Evolutionary conservation across 2,329 filamentous ascomycete genomes (phyloP), one percentile per base, ranked within the genome.

Genomic region (Diatrype stigma): DNA sequence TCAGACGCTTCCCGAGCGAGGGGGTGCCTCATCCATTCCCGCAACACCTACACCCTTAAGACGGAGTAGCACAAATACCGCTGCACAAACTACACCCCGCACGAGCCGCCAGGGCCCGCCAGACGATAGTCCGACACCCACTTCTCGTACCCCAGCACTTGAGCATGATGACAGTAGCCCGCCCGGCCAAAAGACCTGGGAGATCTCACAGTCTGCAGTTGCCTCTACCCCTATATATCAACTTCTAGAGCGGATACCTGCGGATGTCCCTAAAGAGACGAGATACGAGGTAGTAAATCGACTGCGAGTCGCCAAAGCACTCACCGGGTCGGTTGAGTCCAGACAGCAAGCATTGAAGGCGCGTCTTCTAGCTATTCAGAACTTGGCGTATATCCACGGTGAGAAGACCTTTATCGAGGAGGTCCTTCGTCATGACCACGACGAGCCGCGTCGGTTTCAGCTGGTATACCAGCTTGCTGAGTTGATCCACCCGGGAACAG

Each of bases 391-490:
- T 66, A 89, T 97, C 49, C 87, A 95, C 59, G 79, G 80, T 2
- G 95, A 99, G 63, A 73, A 80, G 3, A 82, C 84, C n/a, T 96
- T 99, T 61, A 78, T 91, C 42, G 87, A 93, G 56, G 93, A 90
- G 67, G 82, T 96, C 40, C 78, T 96, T 47, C 89, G 89, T 57
- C 86, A 92, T 59, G 95, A 99, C 64, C 82, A 84, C 35, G 93
- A 97, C 62, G 90, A 96, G 68, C 91, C 92, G 2, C 86, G 92
- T 53, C 84, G 90, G 47, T 87, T 91, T 56, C 94, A 99, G 68
- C 78, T 99, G 22, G 86, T 90, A 3, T 95, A 95, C 63, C 95
- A 99, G 69, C 81, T 99, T 35, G 89, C 90, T 17, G 93, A 97
- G 67, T 75, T 99, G 51, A 87, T 97, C 21, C 92, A 96, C 60